Percentiles rank a stretch among this genome's conserved stretches.
Conservation (phyloP, 305 asterid species). For the Andrographis paniculata region DNA sequence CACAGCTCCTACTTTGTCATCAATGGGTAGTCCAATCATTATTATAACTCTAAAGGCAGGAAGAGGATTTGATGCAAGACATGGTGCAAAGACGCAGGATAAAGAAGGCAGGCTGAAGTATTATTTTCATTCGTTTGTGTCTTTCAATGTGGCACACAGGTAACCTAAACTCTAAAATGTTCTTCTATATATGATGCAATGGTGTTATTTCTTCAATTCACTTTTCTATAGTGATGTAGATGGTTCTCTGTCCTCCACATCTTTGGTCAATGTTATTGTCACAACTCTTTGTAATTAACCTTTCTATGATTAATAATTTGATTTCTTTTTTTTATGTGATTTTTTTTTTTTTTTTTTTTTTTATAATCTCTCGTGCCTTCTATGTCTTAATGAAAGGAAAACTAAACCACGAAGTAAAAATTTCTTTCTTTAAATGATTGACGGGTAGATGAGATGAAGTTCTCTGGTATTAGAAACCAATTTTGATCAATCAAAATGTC, state of each 20-base stretch:
- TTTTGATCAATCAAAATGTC: no score
- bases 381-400: no score
- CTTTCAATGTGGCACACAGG: constrained; percentile 83
- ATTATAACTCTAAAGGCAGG: constrained; percentile 71
- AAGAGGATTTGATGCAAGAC: constrained; percentile 80
- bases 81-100: constrained; percentile 88
- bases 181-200: constrained; percentile 5
- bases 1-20: constrained; percentile 77
- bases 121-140: constrained; percentile 89
- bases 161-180: constrained; percentile 28
- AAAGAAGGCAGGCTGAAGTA: constrained; percentile 78
- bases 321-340: not conserved
- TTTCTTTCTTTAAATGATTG: no score
- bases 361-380: no score
- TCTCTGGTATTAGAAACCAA: no score
- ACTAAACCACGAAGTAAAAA: no score
- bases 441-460: no score
- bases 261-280: not conserved
- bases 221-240: not conserved
- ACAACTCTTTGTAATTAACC: not conserved
- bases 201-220: not conserved
- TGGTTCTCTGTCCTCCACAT: not conserved
- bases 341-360: no score
- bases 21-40: constrained; percentile 91
- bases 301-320: not conserved